Evolutionary conservation across 352 stramenopile species (phyloP).

Genomic region (Lagenidium giganteum): DNA sequence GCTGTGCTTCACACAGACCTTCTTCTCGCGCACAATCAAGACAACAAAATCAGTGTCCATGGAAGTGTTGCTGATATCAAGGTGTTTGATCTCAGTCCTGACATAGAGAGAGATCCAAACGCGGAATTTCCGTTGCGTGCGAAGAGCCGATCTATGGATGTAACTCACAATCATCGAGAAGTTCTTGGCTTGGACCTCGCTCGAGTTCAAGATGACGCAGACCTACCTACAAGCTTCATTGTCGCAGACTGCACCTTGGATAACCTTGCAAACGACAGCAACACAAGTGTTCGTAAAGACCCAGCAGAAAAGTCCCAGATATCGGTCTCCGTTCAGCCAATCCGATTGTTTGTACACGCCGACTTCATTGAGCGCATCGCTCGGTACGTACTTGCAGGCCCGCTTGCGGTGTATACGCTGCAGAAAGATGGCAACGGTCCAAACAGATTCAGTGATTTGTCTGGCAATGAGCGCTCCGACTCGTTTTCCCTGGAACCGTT

Average conservation of each 20-base stretch:
- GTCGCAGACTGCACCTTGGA: too few species aligned
- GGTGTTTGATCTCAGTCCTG: constrained; percentile 60
- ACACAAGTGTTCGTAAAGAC: too few species aligned
- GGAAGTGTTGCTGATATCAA: constrained; percentile 59
- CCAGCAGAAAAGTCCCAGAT: constrained; percentile 27
- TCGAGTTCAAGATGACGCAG: too few species aligned
- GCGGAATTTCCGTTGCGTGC: too few species aligned
- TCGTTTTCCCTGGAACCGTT: constrained; percentile 9
- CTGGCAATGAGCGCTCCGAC: constrained; percentile 6
- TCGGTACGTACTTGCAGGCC: constrained; percentile 53
- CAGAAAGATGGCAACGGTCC: constrained; percentile 1
- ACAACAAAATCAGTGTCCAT: constrained; percentile 27
- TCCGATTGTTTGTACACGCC: constrained; percentile 48
- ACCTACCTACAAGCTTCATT: too few species aligned
- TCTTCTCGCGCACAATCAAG: constrained; percentile 22
- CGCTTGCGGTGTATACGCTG: constrained; percentile 26
- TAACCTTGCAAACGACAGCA: too few species aligned
- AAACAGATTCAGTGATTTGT: constrained; percentile 15
- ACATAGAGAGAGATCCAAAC: too few species aligned
- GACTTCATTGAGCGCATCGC: constrained; percentile 56
- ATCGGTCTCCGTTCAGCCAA: constrained; percentile 37
- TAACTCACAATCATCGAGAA: too few species aligned
- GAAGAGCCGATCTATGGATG: too few species aligned
- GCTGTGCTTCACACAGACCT: constrained; percentile 53
- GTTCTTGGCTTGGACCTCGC: too few species aligned